These are phyloP conservation scores for Hypericum perforatum DNA, from an alignment of 345 rosid genomes.

Conservation along the genomic window DNA sequence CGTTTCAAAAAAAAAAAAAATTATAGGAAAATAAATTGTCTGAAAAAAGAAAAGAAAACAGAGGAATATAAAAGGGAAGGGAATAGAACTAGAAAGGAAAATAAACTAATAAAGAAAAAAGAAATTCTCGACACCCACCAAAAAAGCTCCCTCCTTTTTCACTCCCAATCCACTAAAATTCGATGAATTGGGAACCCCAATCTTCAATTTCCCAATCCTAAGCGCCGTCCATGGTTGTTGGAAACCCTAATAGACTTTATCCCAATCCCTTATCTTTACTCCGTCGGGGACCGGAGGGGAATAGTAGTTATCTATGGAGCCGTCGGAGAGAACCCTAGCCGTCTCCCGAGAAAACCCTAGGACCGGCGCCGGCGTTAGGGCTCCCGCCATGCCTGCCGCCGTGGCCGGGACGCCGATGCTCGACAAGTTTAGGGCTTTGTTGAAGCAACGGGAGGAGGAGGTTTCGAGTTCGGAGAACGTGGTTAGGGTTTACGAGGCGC, in stretches of 20 bases:
- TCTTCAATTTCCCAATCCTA: background rate
- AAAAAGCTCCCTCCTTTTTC: too few relatives aligned
- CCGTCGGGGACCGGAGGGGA: background rate
- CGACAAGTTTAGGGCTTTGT: conserved; percentile 53
- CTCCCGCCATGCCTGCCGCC: conserved; percentile 40
- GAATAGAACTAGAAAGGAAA: too few relatives aligned
- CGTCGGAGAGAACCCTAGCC: conserved; percentile 17
- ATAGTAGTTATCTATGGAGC: background rate
- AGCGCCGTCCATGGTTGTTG: background rate
- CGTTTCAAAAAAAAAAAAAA: too few relatives aligned
- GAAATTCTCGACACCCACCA: too few relatives aligned
- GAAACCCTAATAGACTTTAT: background rate
- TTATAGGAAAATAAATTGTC: too few relatives aligned
- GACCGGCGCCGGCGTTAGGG: background rate
- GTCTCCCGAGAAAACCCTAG: conserved; percentile 33
- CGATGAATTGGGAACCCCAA: too few relatives aligned
- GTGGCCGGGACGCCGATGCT: conserved; percentile 26
- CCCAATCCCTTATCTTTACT: background rate
- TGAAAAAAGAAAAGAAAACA: too few relatives aligned
- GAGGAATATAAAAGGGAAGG: too few relatives aligned
- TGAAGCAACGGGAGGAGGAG: conserved; percentile 54
- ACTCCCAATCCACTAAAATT: too few relatives aligned
- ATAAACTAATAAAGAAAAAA: too few relatives aligned
- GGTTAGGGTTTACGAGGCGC: conserved; percentile 56
- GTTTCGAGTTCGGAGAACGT: conserved; percentile 34